Evolutionary conservation across 306 rosid species (phyloP), one percentile per base, ranked within the genome.

Genomic region (Biancaea sappan): DNA sequence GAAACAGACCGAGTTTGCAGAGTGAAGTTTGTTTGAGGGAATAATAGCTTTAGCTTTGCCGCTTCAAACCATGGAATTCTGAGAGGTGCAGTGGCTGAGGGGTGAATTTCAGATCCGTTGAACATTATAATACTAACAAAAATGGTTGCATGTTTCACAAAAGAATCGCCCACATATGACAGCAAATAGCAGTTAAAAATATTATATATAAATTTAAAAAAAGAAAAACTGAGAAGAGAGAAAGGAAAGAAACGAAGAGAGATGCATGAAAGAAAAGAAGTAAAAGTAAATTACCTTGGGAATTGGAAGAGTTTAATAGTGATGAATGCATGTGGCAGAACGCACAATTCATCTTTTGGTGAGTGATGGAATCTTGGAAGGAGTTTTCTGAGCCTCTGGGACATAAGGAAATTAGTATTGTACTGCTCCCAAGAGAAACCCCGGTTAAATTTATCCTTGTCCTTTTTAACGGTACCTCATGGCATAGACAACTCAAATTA

Each of bases 31-130:
- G 75, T 63, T 68, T 59, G 52, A 63, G 75, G 70, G 76, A 85
- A 68, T 46, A 75, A 64, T 75, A 76, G 81, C 77, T 11, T n/a
- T 80, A 1, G 46, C 14, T 11, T n/a, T 28, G 19, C 28, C 71
- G 66, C 61, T 69, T 73, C 82, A 80, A 74, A 52, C 76, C 88
- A 80, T 85, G 82, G 85, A 88, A 83, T 84, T 86, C 84, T 79
- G 90, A 78, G 86, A 84, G 63, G 65, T 56, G 83, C 91, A 83
- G 91, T 75, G 71, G 34, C 64, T 71, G 72, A 52, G 76, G 69
- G 16, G 46, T 76, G 86, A 69, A 65, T 60, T 83, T 82, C 78
- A 86, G 96, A 92, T 89, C 90, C 82, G 74, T 46, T 68, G 75
- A 40, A 69, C 77, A 78, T 73, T 82, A 86, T 31, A 86, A 71